phyloP scores from a whole-genome alignment of 441 rosid genomes.

The Erodium texanum region DNA sequence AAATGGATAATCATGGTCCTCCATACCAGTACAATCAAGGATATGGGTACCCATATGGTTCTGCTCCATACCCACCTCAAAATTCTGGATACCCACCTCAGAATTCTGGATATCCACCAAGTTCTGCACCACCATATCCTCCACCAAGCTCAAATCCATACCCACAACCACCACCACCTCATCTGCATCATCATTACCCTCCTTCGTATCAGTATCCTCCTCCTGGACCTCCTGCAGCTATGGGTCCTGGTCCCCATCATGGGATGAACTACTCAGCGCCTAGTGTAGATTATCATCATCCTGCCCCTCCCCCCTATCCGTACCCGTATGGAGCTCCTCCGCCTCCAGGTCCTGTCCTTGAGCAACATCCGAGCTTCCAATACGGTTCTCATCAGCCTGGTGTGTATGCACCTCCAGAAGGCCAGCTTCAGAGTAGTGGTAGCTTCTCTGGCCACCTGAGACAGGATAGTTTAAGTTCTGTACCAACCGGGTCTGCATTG shows the following conservation, averaged over 20 bases:
- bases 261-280: not conserved
- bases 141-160: not conserved
- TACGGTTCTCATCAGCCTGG: slow-evolving; percentile 31
- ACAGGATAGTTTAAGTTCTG: slow-evolving; percentile 37
- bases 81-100: not conserved
- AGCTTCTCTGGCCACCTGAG: slow-evolving; percentile 32
- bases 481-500: slow-evolving; percentile 13
- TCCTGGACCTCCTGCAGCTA: not conserved
- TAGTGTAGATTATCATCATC: not conserved
- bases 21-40: not conserved
- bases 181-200: not conserved
- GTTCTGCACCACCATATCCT: not conserved
- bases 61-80: slow-evolving; percentile 6
- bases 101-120: not conserved
- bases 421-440: slow-evolving; percentile 23
- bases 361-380: slow-evolving; percentile 38
- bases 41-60: not conserved
- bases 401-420: slow-evolving; percentile 3
- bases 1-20: slow-evolving; percentile 2
- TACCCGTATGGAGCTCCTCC: slow-evolving; percentile 2
- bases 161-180: not conserved
- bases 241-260: not conserved
- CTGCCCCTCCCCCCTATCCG: slow-evolving; percentile 5
- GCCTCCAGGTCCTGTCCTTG: slow-evolving; percentile 21
- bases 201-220: not conserved